Evolutionary conservation across 371 early-diverging fungal genomes (phyloP).

Genomic region (Circinella minor): DNA sequence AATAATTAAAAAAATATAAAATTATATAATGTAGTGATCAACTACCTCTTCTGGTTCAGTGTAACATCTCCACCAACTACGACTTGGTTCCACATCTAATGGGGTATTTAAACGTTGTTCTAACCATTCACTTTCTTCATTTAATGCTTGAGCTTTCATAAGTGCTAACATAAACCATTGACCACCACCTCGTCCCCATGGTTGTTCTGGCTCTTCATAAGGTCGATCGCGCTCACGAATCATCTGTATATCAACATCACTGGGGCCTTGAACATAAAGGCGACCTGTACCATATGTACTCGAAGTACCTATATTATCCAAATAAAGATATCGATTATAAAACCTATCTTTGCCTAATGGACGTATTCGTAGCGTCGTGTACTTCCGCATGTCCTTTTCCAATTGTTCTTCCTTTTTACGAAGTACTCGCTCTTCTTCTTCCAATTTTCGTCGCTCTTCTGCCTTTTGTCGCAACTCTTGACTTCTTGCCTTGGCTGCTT

Average conservation of each 20-base stretch:
- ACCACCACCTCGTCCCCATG: conserved; percentile 50
- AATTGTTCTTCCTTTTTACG: conserved; percentile 63
- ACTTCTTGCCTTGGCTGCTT: conserved; percentile 48
- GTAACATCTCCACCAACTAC: conserved; percentile 54
- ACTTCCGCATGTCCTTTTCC: conserved; percentile 67
- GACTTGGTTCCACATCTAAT: conserved; percentile 1
- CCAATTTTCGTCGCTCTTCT: conserved; percentile 53
- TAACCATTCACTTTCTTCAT: conserved; percentile 49
- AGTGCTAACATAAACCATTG: conserved; percentile 40
- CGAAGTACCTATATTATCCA: conserved; percentile 75
- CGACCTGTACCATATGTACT: conserved; percentile 66
- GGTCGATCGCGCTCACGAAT: conserved; percentile 45
- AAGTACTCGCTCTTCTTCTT: conserved; percentile 54
- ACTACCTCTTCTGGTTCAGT: conserved; percentile 54
- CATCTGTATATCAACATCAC: conserved; percentile 53
- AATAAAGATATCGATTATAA: conserved; percentile 83
- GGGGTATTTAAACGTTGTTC: conserved; percentile 28
- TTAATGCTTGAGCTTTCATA: conserved; percentile 49
- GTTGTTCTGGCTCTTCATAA: conserved; percentile 30
- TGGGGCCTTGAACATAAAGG: conserved; percentile 66
- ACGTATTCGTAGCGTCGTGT: conserved; percentile 64
- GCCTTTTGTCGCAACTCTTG: conserved; percentile 52
- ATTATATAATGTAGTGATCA: background rate
- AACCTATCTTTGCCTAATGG: conserved; percentile 87
- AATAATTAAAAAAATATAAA: background rate